phyloP scores from a whole-genome alignment of 2,329 filamentous ascomycete species.

The Phialophora chinensis region DNA sequence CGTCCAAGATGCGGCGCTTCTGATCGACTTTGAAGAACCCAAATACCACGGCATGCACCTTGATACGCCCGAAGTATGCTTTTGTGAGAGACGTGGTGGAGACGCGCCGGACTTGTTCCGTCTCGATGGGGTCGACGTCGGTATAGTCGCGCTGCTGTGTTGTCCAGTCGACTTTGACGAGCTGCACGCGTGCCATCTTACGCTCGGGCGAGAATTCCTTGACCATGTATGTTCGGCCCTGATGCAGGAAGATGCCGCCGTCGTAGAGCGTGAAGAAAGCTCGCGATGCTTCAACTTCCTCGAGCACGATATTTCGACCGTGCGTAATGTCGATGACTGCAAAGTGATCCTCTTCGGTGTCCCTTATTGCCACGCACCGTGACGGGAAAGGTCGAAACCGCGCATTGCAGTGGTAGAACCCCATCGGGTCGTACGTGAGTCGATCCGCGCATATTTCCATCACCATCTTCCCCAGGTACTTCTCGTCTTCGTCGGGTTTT shows the following conservation, averaged over 20 bases:
- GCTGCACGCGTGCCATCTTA: conserved; percentile 83
- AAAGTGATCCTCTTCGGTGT: conserved; percentile 90
- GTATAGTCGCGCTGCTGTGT: conserved; percentile 92
- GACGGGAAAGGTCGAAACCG: conserved; percentile 86
- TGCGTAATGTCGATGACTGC: conserved; percentile 86
- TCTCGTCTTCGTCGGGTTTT: conserved; percentile 71
- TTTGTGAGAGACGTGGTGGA: conserved; percentile 62
- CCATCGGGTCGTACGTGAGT: conserved; percentile 73
- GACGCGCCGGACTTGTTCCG: conserved; percentile 81
- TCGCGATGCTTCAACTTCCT: conserved; percentile 95
- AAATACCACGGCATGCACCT: conserved; percentile 86
- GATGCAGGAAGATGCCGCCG: conserved; percentile 94
- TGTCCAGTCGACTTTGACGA: conserved; percentile 91
- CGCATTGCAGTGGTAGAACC: conserved; percentile 88
- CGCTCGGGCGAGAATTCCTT: conserved; percentile 83
- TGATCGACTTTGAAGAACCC: conserved; percentile 98
- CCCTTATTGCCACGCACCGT: conserved; percentile 82
- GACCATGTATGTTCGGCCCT: conserved; percentile 91
- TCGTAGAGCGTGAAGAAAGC: conserved; percentile 96
- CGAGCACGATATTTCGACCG: conserved; percentile 80
- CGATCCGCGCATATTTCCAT: conserved; percentile 73
- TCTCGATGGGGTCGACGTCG: conserved; percentile 91
- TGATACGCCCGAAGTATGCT: conserved; percentile 85
- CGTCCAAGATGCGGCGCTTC: conserved; percentile 82
- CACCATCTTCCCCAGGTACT: conserved; percentile 80